Base-by-base conservation (phyloP, 2,329 filamentous ascomycete genomes). In the Ceratocystis ficicola region DNA sequence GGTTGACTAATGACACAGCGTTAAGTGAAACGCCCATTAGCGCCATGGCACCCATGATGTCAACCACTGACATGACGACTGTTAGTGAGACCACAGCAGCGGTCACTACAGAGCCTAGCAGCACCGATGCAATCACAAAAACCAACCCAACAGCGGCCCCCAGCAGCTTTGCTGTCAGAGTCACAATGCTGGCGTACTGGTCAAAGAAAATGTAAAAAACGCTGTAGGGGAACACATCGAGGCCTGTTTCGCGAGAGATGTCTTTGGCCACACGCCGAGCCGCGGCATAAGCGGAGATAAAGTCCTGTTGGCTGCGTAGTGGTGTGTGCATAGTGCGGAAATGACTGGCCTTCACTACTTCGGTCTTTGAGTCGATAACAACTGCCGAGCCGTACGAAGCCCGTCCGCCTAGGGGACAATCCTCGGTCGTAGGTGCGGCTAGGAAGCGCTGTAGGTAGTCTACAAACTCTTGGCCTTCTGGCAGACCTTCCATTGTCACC, bases 181-280 rank as follows among this genome's bases (percentile, higher is more conserved):
- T 81, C 22, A 95, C 85, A 68, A 99, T 97, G 67, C 83, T 84
- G 5, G 90, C 83, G 73, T 99, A 99, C 74, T 97, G 94, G 73
- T 99, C 94, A 74, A 99, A 99, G 82, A 97, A 99, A 74, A 99
- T 92, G 78, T 99, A 99, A 75, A 96, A 96, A 68, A 96, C 87
- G 70, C 90, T 95, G 78, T 99, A 99, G 0, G 94, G 90, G 80
- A 99, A 99, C 2, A 99, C 86, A 28, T 94, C 86, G 25, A 89
- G 84, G 4, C 86, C 83, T 3, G 91, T 92, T 63, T 82, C 80
- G 64, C 82, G 76, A 15, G 82, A 86, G 63, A 99, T 86, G 32
- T 88, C 87, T 12, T 85, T 77, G 0, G 93, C 86, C 69, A 99
- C 96, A 68, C 94, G 89, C 20, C 93, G 88, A 2, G 94, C 94